Conservation (phyloP, 139 green algal genomes). For the Picochlorum sp. region DNA sequence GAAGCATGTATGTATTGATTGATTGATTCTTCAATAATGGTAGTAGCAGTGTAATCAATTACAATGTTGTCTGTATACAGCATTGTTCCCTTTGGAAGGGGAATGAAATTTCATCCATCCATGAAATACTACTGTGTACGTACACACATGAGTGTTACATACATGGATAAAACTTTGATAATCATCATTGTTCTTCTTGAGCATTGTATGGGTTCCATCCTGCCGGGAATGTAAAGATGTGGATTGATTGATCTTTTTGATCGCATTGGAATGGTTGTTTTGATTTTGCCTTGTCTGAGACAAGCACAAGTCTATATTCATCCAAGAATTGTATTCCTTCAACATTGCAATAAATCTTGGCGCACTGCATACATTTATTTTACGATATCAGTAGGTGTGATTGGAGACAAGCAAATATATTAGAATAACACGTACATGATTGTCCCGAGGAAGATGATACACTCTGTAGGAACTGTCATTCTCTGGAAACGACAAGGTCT, state of each 20-base stretch:
- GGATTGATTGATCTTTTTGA: conserved; percentile 28
- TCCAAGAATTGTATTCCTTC: conserved; percentile 42
- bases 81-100: too few species aligned
- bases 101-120: background rate
- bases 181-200: too few species aligned
- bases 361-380: conserved; percentile 6
- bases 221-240: conserved; percentile 13
- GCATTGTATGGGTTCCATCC: background rate
- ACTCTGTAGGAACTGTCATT: conserved; percentile 2
- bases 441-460: conserved; percentile 33
- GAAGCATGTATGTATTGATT: too few species aligned
- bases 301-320: conserved; percentile 19
- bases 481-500: conserved; percentile 21
- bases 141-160: too few species aligned
- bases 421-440: conserved; percentile 16
- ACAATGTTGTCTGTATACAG: too few species aligned
- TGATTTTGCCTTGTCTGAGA: conserved; percentile 27
- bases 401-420: too few species aligned
- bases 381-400: too few species aligned
- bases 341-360: conserved; percentile 40
- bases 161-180: too few species aligned
- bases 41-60: too few species aligned
- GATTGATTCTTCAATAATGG: too few species aligned
- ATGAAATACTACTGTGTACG: too few species aligned
- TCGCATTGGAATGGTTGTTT: conserved; percentile 30